A percentile compares a stretch with the other conserved stretches of the same genome.
These are phyloP conservation scores for Aspergillus sp. DNA, from an alignment of 2,329 filamentous ascomycete genomes.

Conservation along the genomic window DNA sequence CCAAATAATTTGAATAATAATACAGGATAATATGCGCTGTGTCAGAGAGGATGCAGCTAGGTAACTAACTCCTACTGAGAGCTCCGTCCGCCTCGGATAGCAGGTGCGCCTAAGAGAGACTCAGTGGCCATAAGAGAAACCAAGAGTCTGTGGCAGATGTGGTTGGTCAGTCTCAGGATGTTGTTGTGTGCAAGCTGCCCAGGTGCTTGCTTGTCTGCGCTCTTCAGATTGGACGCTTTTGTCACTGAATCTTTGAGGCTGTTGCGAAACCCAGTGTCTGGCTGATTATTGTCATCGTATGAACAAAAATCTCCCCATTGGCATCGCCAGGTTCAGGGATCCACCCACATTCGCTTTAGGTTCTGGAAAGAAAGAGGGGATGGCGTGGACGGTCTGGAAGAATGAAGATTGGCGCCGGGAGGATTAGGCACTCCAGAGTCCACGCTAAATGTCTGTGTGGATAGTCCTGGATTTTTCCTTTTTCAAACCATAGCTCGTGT, in stretches of 20 bases:
- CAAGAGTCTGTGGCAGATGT: conserved; percentile 19
- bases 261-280: not conserved
- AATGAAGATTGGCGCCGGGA: conserved; percentile 29
- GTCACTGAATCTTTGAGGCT: not conserved
- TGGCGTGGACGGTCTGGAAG: conserved; percentile 25
- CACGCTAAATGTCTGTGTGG: conserved; percentile 15
- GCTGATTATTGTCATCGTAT: not conserved
- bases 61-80: conserved; percentile 15
- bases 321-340: not conserved
- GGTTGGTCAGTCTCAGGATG: not conserved
- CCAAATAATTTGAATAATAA: conserved; percentile 10
- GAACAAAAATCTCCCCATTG: not conserved
- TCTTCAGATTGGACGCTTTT: not conserved
- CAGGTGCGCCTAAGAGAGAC: conserved; percentile 6
- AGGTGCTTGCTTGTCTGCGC: not conserved
- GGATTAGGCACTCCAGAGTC: conserved; percentile 25
- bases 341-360: conserved; percentile 13
- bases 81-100: conserved; percentile 6
- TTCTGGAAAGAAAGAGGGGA: conserved; percentile 15
- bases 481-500: conserved; percentile 16
- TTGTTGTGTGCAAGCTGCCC: not conserved
- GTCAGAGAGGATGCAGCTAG: conserved; percentile 24
- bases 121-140: conserved; percentile 12
- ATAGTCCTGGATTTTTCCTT: not conserved
- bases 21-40: conserved; percentile 16